Base-by-base conservation (phyloP, 768 basidiomycete species). In the Symmetrospora coprosmae region DNA sequence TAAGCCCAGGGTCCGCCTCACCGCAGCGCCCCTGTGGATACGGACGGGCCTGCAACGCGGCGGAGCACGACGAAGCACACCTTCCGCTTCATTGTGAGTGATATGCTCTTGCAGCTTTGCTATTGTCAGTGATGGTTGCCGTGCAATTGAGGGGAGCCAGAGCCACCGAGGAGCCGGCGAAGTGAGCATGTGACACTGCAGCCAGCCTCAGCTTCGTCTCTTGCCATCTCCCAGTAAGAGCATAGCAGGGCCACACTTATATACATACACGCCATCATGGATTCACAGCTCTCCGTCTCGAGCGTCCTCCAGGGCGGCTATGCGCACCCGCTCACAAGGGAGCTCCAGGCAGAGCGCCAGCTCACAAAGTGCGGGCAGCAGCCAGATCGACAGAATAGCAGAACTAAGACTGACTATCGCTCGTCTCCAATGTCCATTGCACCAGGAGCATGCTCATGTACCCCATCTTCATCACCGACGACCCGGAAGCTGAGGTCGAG, bases 381-480 rank as follows among this genome's bases (percentile, higher is more conserved):
- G 8, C 27, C n/a, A 6, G 21, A 27, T 43, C n/a, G 43, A 7
- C 6, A 21, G 28, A 19, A 45, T 19, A 39, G 38, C 38, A 13
- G 19, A 19, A 45, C 6, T 45, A n/a, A n/a, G n/a, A n/a, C n/a
- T n/a, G n/a, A n/a, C n/a, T n/a, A n/a, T n/a, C n/a, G n/a, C n/a
- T n/a, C n/a, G n/a, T n/a, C n/a, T n/a, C n/a, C n/a, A n/a, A n/a
- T n/a, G 23, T 9, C 48, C 19, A 8, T 50, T 9, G 37, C 14
- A 69, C 61, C 56, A 74, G 73, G 64, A 67, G 81, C 65, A 94
- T 96, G 90, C 79, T 99, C 73, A 96, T 96, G 86, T 99, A 97
- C 73, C 94, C 94, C 6, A 90, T 99, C 69, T 96, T 99, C 72
- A 85, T 97, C 68, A 89, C 90, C 17, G 92, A 97, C 73, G 88